Evolutionary conservation across 2,329 filamentous ascomycete genomes (phyloP), one percentile per base, ranked within the genome.

Genomic region (Alternaria arbusti): DNA sequence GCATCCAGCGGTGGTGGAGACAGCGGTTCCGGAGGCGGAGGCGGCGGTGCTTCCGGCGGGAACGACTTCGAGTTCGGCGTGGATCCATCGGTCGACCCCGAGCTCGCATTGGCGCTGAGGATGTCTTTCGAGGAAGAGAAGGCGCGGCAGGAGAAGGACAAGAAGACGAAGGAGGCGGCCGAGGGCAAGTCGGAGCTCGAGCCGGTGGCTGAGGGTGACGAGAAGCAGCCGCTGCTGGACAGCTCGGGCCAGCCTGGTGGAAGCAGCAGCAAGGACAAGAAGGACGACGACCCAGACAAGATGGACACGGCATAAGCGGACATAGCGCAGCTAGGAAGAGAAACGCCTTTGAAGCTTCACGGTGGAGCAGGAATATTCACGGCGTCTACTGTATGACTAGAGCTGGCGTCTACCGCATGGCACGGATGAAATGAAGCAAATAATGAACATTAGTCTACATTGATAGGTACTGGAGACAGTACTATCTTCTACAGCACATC

Each of bases 81-180:
- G 70, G 96, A 98, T 80, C 94, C 95, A 13, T 91, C 90, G 57
- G 87, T 94, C 75, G 96, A 99, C 78, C 96, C 96, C 4, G 96
- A 99, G 81, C 84, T 99, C 76, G 96, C 96, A 22, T 88, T 99
- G 71, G 96, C 96, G 56, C 85, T 99, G 78, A 90, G 96, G 68
- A 97, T 99, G 93, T 97, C 93, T 81, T 93, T 97, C 88, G 96
- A 99, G 80, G 96, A 99, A 79, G 96, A 99, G 82, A 96, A 96
- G 84, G 94, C 94, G 65, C 86, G 96, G 74, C 90, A 96, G 82
- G 94, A 97, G 80, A 93, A 93, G 82, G 89, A 91, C 76, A 92
- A 91, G 72, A 89, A 90, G 73, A 89, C 93, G 67, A 90, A 92
- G 71, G 90, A 92, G 71, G 87, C 89, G 63, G 81, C 84, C 40